phyloP scores from a whole-genome alignment of 2,329 filamentous ascomycete species.

The Neoscytalidium dimidiatum region DNA sequence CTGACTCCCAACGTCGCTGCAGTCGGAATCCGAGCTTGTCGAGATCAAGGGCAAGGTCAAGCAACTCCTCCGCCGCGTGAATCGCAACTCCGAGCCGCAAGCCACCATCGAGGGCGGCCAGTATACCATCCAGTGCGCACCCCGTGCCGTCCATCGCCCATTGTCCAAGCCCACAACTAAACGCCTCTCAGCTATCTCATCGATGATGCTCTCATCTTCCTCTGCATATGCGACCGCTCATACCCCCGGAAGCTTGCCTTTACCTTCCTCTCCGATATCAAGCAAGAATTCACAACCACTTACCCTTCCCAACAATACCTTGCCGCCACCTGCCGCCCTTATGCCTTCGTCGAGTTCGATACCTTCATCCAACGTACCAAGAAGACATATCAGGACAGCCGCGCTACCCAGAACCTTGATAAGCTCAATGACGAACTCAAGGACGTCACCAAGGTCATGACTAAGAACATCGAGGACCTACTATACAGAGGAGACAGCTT shows the following conservation, averaged over 20 bases:
- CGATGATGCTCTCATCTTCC: constrained; percentile 79
- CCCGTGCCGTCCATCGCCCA: background rate
- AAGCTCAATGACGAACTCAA: constrained; percentile 95
- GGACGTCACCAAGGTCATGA: constrained; percentile 99
- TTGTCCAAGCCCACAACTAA: constrained; percentile 23
- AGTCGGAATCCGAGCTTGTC: constrained; percentile 72
- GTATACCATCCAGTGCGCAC: constrained; percentile 84
- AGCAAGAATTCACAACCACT: constrained; percentile 84
- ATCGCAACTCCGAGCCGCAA: constrained; percentile 84
- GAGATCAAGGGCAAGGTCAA: constrained; percentile 88
- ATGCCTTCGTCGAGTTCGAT: constrained; percentile 97
- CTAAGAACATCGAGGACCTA: constrained; percentile 98
- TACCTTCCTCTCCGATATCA: constrained; percentile 92
- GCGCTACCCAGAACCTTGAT: constrained; percentile 89
- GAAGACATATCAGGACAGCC: constrained; percentile 88
- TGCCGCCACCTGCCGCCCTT: constrained; percentile 76
- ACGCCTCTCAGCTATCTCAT: constrained; percentile 71
- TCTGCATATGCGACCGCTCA: constrained; percentile 88
- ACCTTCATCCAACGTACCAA: constrained; percentile 93
- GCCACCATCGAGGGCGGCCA: constrained; percentile 85
- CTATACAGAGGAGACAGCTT: constrained; percentile 91
- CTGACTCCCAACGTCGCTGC: constrained; percentile 22
- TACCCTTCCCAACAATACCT: constrained; percentile 76
- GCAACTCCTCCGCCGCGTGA: constrained; percentile 84
- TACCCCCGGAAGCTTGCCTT: constrained; percentile 99